A percentile compares a stretch with the other conserved stretches of the same genome.
phyloP scores from a whole-genome alignment of 257 asterid genomes.

The Solanum pennellii region DNA sequence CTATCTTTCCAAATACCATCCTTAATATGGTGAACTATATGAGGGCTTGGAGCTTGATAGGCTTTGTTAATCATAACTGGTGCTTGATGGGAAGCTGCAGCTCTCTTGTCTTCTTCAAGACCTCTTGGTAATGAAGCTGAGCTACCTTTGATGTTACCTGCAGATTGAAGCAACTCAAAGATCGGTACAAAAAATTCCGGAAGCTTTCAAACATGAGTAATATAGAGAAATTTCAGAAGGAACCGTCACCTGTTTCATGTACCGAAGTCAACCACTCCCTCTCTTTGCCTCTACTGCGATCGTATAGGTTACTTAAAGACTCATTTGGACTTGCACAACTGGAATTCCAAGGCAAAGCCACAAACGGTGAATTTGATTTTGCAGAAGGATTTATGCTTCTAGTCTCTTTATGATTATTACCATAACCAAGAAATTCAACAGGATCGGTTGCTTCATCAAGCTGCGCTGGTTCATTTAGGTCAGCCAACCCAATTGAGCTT shows the following conservation, averaged over 20 bases:
- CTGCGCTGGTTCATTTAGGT: slow-evolving; percentile 71
- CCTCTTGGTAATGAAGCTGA: slow-evolving; percentile 19
- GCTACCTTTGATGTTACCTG: slow-evolving; percentile 43
- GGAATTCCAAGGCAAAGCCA: slow-evolving; percentile 15
- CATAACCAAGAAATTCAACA: slow-evolving; percentile 33
- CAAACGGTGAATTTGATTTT: slow-evolving; percentile 25
- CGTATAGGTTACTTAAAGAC: slow-evolving; percentile 16
- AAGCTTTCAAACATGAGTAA: not conserved
- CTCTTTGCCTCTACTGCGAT: slow-evolving; percentile 30
- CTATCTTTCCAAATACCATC: slow-evolving; percentile 43
- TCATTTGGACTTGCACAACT: slow-evolving; percentile 12
- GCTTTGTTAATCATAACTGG: slow-evolving; percentile 31
- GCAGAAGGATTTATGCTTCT: slow-evolving; percentile 26
- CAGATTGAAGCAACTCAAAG: slow-evolving; percentile 12
- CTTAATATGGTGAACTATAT: slow-evolving; percentile 28
- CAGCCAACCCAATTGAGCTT: slow-evolving; percentile 46
- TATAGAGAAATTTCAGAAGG: not conserved
- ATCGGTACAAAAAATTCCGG: not conserved
- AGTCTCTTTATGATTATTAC: slow-evolving; percentile 23
- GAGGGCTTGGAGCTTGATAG: slow-evolving; percentile 20
- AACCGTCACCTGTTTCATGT: slow-evolving; percentile 50
- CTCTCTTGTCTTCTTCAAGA: slow-evolving; percentile 31
- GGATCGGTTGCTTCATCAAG: slow-evolving; percentile 43
- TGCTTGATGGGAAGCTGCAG: slow-evolving; percentile 22
- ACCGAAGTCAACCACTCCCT: slow-evolving; percentile 35